A percentile compares a stretch with the other conserved stretches of the same genome.
Evolutionary conservation across 257 asterid genomes (phyloP).

Genomic region (Datura wrightii): DNA sequence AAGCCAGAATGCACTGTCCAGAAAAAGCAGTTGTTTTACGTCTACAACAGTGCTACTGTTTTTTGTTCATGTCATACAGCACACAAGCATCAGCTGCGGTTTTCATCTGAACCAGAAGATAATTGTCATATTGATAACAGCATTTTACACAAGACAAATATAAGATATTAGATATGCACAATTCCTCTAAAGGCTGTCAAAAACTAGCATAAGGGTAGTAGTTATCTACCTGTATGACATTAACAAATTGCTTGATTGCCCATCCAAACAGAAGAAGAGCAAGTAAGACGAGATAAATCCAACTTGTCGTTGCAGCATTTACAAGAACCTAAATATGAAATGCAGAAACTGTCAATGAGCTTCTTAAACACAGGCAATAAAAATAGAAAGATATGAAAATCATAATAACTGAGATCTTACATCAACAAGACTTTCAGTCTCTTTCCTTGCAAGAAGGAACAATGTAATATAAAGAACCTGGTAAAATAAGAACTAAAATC

Average conservation of each 20-base stretch:
- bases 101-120: conserved; percentile 69
- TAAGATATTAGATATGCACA: conserved; percentile 21
- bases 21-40: background rate
- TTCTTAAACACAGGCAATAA: background rate
- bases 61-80: conserved; percentile 72
- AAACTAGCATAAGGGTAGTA: background rate
- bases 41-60: conserved; percentile 51
- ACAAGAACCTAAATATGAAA: conserved; percentile 61
- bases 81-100: conserved; percentile 94
- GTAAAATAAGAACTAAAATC: conserved; percentile 33
- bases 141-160: conserved; percentile 10
- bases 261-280: conserved; percentile 71
- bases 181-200: background rate
- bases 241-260: conserved; percentile 79
- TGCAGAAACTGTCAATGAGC: conserved; percentile 10
- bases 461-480: conserved; percentile 85
- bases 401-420: conserved; percentile 54
- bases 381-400: conserved; percentile 18
- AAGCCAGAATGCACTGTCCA: background rate
- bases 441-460: conserved; percentile 78
- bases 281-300: conserved; percentile 58
- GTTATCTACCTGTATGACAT: conserved; percentile 77
- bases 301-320: conserved; percentile 55
- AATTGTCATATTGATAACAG: background rate
- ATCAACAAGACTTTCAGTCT: conserved; percentile 55